Conservation (phyloP, 2,329 filamentous ascomycete genomes). For the Calonectria hawksworthii region DNA sequence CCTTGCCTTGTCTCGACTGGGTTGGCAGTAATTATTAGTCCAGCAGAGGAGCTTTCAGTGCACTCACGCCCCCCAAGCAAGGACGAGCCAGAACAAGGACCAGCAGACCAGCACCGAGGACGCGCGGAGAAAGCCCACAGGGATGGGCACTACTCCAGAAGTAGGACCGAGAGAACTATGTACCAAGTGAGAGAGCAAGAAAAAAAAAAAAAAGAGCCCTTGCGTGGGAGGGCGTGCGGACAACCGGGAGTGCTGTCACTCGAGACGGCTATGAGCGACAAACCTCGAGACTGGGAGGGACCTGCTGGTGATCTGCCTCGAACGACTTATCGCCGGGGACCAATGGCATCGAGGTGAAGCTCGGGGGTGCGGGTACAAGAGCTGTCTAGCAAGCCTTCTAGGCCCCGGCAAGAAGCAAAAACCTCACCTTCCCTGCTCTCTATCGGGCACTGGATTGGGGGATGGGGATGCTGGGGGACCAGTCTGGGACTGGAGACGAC, state of each 20-base stretch:
- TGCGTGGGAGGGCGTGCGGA: slow-evolving; percentile 43
- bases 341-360: slow-evolving; percentile 42
- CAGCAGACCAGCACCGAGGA: slow-evolving; percentile 22
- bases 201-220: slow-evolving; percentile 29
- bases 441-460: slow-evolving; percentile 34
- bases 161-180: slow-evolving; percentile 33
- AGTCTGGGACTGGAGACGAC: slow-evolving; percentile 26
- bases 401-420: slow-evolving; percentile 39
- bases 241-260: slow-evolving; percentile 35
- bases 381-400: slow-evolving; percentile 44
- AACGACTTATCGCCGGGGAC: slow-evolving; percentile 44
- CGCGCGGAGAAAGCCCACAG: slow-evolving; percentile 17
- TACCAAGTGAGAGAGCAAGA: slow-evolving; percentile 33
- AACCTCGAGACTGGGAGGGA: slow-evolving; percentile 33
- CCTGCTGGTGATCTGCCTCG: slow-evolving; percentile 44
- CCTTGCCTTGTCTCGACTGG: slow-evolving; percentile 19
- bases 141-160: slow-evolving; percentile 18
- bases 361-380: slow-evolving; percentile 43
- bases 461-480: slow-evolving; percentile 19
- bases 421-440: slow-evolving; percentile 32
- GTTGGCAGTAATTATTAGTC: slow-evolving; percentile 11
- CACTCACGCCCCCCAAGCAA: slow-evolving; percentile 24
- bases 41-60: slow-evolving; percentile 24
- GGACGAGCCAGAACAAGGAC: slow-evolving; percentile 17
- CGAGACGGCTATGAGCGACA: slow-evolving; percentile 21